Evolutionary conservation across 192 early-diverging fungal genomes (phyloP), one percentile per base, ranked within the genome.

Genomic region (Rhizophagus clarus): DNA sequence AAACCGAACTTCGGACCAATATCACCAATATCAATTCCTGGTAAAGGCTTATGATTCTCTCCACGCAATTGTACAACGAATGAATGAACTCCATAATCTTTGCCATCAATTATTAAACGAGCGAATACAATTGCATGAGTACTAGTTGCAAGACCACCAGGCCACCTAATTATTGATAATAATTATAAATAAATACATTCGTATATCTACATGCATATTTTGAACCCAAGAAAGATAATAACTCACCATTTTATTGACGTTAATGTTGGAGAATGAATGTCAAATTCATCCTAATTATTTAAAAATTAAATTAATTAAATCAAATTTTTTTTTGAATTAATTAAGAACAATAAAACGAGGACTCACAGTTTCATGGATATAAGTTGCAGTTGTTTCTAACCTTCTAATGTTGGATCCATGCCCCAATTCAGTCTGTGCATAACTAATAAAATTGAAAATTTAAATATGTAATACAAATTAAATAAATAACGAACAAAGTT

Each of bases 311-410:
- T 32, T 15, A 17, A 15, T 26, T 34, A 15, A 68, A 8, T 4
- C n/a, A 68, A 68, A n/a, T n/a, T 68, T 12, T 32, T n/a, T 29
- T 32, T 31, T 7, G 5, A 29, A 15, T 11, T 15, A 67, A 67
- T 67, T 17, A 68, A 31, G 12, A 28, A 15, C 9, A 28, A 3
- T 17, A 69, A 34, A 34, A 69, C n/a, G 42, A 45, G 42, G 2
- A 1, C 67, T 37, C 8, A 69, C 67, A 0, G 93, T 88, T 40
- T 84, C 83, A 31, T 88, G 89, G 80, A 94, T 93, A 75, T 89
- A 92, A 3, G 95, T 97, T 0, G 95, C 95, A 5, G 93, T 97
- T 22, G 95, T 97, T 79, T 97, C 95, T 8, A 97, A 86, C 28
- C 92, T 94, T 1, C 91, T 88, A 31, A 96, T 86, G 81, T 95